Evolutionary conservation across 345 rosid genomes (phyloP).

Genomic region (Cardamine chenopodiifolia): DNA sequence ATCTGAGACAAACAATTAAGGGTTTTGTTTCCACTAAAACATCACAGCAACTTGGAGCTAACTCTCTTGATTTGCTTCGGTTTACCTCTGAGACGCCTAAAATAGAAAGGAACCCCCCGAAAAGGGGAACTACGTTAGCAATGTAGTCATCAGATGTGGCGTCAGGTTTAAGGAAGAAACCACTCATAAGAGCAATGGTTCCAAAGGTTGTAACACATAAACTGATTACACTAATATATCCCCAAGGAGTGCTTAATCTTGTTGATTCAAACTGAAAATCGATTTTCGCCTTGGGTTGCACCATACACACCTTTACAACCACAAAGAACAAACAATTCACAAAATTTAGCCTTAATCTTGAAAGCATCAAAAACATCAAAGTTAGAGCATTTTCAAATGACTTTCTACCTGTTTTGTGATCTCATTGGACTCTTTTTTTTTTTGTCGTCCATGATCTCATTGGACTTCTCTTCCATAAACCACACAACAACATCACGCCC

Average conservation of each 20-base stretch:
- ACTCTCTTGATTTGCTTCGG: not conserved
- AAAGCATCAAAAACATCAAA: not conserved
- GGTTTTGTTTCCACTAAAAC: not conserved
- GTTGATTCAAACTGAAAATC: constrained; percentile 88
- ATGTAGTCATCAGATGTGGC: constrained; percentile 86
- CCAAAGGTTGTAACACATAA: constrained; percentile 85
- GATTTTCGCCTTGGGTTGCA: constrained; percentile 86
- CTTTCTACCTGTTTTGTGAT: constrained; percentile 79
- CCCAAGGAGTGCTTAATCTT: constrained; percentile 85
- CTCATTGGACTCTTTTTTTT: constrained; percentile 66
- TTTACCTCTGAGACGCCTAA: constrained; percentile 89
- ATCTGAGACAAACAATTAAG: constrained; percentile 51
- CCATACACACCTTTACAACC: constrained; percentile 75
- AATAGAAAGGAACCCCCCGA: constrained; percentile 78
- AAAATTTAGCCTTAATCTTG: not conserved
- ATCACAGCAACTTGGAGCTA: not conserved
- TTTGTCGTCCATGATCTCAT: no score
- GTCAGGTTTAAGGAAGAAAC: constrained; percentile 85
- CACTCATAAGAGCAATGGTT: constrained; percentile 87
- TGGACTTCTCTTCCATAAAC: constrained; percentile 91
- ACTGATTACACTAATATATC: constrained; percentile 63
- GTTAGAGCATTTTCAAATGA: not conserved
- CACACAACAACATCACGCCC: constrained; percentile 83
- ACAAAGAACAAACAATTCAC: constrained; percentile 16
- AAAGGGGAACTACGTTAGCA: constrained; percentile 76